These are phyloP conservation scores for Irpex lacteus DNA, from an alignment of 1,284 basidiomycete genomes.

Conservation along the genomic window DNA sequence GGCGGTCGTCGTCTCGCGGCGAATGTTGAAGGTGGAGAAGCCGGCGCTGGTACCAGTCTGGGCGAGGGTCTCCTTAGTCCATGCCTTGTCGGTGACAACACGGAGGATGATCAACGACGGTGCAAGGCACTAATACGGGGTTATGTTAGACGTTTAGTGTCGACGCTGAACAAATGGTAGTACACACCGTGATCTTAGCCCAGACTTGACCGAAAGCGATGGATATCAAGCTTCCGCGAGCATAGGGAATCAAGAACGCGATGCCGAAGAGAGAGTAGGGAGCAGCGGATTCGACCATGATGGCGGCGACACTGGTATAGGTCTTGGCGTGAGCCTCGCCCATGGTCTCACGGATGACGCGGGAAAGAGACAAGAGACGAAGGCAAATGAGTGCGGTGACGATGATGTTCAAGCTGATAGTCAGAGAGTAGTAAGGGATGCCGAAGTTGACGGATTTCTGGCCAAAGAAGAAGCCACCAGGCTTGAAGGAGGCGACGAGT, in stretches of 20 bases:
- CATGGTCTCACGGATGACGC: constrained; percentile 11
- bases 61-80: constrained; percentile 9
- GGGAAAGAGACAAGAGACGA: constrained; percentile 13
- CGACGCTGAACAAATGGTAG: background rate
- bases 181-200: constrained; percentile 17
- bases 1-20: background rate
- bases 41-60: background rate
- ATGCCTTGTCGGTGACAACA: constrained; percentile 16
- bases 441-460: constrained; percentile 17
- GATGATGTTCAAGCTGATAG: constrained; percentile 18
- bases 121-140: constrained; percentile 17
- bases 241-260: constrained; percentile 18
- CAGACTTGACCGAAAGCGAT: constrained; percentile 18
- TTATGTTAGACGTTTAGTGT: background rate
- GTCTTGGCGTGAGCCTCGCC: constrained; percentile 13
- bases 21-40: background rate
- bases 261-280: constrained; percentile 17
- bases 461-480: constrained; percentile 17
- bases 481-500: constrained; percentile 16
- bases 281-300: constrained; percentile 20
- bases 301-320: constrained; percentile 17
- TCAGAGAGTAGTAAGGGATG: constrained; percentile 17
- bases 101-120: constrained; percentile 21
- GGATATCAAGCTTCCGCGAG: constrained; percentile 6
- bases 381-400: constrained; percentile 17